Conservation (phyloP, 2,329 filamentous ascomycete species). For the Diaporthe ampelina region DNA sequence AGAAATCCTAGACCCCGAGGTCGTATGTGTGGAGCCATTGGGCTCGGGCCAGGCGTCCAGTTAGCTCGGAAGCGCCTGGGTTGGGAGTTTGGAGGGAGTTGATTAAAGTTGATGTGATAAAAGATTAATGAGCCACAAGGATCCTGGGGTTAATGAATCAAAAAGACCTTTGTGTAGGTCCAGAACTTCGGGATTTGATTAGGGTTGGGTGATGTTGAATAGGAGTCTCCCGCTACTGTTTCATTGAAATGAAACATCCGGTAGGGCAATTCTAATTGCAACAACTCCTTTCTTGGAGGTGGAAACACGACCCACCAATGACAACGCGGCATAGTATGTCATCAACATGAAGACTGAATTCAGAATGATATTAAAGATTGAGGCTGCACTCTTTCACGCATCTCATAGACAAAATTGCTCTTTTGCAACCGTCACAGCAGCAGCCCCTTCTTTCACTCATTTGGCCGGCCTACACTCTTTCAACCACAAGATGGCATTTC, state of each 20-base stretch:
- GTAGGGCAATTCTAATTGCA: conserved; percentile 17
- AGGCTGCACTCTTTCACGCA: not conserved
- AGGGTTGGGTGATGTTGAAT: conserved; percentile 10
- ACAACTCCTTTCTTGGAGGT: conserved; percentile 21
- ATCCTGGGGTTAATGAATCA: not conserved
- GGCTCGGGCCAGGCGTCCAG: not conserved
- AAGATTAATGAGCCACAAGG: not conserved
- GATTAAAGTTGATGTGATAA: not conserved
- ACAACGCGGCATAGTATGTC: not conserved
- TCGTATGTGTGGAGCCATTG: not conserved
- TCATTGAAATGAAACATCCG: conserved; percentile 40
- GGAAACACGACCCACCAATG: conserved; percentile 33
- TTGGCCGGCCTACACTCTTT: not conserved
- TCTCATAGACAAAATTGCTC: not conserved
- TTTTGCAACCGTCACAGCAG: not conserved
- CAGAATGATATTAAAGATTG: not conserved
- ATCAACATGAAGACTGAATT: not conserved
- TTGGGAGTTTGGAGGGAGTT: not conserved
- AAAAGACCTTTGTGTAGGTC: not conserved
- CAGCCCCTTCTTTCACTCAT: not conserved
- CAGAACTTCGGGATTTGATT: not conserved
- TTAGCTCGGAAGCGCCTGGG: not conserved
- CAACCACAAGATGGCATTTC: conserved; percentile 26
- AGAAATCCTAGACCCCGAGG: not conserved
- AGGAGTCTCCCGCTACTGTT: conserved; percentile 31